A percentile compares a stretch with the other conserved stretches of the same genome.
Conservation (phyloP, 2,329 filamentous ascomycete genomes). For the Exophiala alcalophila region DNA sequence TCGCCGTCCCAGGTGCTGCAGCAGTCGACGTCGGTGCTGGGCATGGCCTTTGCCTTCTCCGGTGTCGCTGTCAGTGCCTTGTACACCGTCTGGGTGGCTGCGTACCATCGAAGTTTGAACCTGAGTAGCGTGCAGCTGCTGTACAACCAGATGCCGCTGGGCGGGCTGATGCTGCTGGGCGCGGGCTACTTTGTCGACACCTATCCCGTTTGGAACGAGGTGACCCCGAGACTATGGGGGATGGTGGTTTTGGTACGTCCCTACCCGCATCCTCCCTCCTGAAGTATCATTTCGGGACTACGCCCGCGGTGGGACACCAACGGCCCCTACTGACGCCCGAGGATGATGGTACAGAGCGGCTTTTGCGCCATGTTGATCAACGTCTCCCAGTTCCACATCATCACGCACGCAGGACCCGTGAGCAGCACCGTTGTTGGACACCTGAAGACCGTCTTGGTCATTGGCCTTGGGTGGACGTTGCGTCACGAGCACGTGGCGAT, state of each 20-base stretch:
- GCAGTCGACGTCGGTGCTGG: slow-evolving; percentile 59
- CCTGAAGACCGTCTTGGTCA: slow-evolving; percentile 64
- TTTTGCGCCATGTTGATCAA: slow-evolving; percentile 64
- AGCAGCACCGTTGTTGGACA: slow-evolving; percentile 66
- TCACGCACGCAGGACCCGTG: slow-evolving; percentile 51
- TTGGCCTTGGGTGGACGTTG: slow-evolving; percentile 57
- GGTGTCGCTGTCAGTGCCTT: slow-evolving; percentile 65
- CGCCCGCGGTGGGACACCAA: too few species aligned
- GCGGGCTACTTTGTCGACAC: slow-evolving; percentile 64
- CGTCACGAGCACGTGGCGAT: slow-evolving; percentile 8
- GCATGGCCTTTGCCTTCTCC: slow-evolving; percentile 62
- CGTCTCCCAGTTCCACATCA: slow-evolving; percentile 38
- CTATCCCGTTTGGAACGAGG: slow-evolving; percentile 56
- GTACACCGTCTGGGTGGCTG: slow-evolving; percentile 67
- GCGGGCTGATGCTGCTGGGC: slow-evolving; percentile 61
- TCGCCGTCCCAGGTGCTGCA: too few species aligned
- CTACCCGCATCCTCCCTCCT: too few species aligned
- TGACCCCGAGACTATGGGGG: slow-evolving; percentile 53
- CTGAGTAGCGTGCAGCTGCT: slow-evolving; percentile 68
- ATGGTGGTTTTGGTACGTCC: slow-evolving; percentile 57
- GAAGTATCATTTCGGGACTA: too few species aligned
- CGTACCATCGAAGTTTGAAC: slow-evolving; percentile 62
- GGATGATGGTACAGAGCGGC: slow-evolving; percentile 53
- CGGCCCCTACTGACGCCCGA: too few species aligned
- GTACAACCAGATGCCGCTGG: slow-evolving; percentile 65